phyloP scores from a whole-genome alignment of 164 flowering plant genomes.

The Amborella trichopoda region DNA sequence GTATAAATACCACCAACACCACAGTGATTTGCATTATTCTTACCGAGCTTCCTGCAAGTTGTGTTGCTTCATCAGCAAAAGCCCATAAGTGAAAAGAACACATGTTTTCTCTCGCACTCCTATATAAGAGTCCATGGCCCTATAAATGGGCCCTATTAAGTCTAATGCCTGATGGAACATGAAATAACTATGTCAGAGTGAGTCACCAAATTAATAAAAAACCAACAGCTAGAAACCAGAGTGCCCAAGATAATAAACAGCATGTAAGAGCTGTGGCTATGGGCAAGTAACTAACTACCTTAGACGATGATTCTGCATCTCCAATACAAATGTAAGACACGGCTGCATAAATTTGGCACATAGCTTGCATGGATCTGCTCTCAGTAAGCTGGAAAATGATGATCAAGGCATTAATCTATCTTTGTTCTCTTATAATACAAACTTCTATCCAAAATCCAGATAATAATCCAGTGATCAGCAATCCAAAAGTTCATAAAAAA shows the following conservation, averaged over 20 bases:
- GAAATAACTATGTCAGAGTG: neutral
- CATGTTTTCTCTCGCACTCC: slow-evolving; percentile 87
- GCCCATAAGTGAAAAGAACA: slow-evolving; percentile 80
- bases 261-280: no score
- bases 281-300: slow-evolving; percentile 25
- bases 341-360: slow-evolving; percentile 91
- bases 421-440: no score
- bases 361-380: slow-evolving; percentile 77
- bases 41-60: slow-evolving; percentile 94
- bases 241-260: neutral
- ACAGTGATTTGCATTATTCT: neutral
- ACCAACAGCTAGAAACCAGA: neutral
- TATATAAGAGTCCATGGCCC: slow-evolving; percentile 72
- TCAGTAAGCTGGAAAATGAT: slow-evolving; percentile 42
- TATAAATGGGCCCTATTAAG: slow-evolving; percentile 75
- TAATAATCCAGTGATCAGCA: no score
- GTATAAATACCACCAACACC: no score
- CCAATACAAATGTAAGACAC: slow-evolving; percentile 84
- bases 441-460: no score
- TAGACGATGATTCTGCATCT: slow-evolving; percentile 85
- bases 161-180: slow-evolving; percentile 62
- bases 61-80: slow-evolving; percentile 79
- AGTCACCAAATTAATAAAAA: neutral
- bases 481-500: no score
- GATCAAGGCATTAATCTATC: neutral